Evolutionary conservation across 1,139 yeast genomes (phyloP).

Genomic region (Debaryomycetaceae sp.): DNA sequence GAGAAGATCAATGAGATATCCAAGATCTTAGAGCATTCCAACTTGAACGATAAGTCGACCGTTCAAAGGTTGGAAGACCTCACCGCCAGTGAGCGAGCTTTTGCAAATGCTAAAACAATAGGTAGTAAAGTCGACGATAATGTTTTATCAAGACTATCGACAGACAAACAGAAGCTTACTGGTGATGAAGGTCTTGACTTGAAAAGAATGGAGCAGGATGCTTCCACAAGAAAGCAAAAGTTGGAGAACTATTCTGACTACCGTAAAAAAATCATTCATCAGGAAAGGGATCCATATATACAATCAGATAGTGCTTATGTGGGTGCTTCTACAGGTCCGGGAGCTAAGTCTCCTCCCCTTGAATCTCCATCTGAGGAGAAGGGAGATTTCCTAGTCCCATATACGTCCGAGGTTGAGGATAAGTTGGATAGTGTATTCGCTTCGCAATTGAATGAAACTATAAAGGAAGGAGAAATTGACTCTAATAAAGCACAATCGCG

Average conservation of each 20-base stretch:
- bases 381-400: constrained; percentile 48
- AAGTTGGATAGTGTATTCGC: constrained; percentile 65
- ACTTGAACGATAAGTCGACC: constrained; percentile 35
- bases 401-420: constrained; percentile 71
- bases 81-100: constrained; percentile 57
- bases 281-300: constrained; percentile 34
- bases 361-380: constrained; percentile 2
- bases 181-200: constrained; percentile 42
- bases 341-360: not conserved
- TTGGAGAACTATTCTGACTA: constrained; percentile 46
- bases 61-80: constrained; percentile 53
- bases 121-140: constrained; percentile 48
- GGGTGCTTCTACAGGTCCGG: not conserved
- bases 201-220: constrained; percentile 45
- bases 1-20: constrained; percentile 43
- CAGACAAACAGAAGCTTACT: constrained; percentile 40
- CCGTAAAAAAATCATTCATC: constrained; percentile 47
- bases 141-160: constrained; percentile 36
- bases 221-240: constrained; percentile 39
- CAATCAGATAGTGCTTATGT: constrained; percentile 2
- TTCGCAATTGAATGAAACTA: constrained; percentile 53
- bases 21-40: constrained; percentile 43
- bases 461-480: constrained; percentile 60
- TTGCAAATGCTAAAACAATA: constrained; percentile 55
- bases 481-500: constrained; percentile 53